Evolutionary conservation across 169 alveolate genomes (phyloP).

Genomic region (Plasmodium chabaudi): DNA sequence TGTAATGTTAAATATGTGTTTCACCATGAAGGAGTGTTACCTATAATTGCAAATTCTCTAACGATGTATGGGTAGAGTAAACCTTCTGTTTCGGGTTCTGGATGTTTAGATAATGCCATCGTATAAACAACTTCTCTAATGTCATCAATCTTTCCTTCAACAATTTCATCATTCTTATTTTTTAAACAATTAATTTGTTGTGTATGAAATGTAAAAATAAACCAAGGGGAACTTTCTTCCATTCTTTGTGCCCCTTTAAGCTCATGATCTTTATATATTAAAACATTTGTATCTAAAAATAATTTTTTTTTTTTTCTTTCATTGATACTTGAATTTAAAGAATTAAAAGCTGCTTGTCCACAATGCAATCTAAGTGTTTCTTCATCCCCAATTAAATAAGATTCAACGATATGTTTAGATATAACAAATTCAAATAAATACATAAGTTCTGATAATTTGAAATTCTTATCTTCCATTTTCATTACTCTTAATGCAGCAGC

Average conservation of each 20-base stretch:
- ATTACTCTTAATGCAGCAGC: conserved; percentile 91
- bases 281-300: conserved; percentile 86
- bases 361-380: conserved; percentile 89
- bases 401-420: conserved; percentile 90
- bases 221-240: conserved; percentile 89
- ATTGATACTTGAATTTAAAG: conserved; percentile 85
- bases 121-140: conserved; percentile 92
- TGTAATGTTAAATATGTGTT: background rate
- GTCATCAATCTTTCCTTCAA: conserved; percentile 91
- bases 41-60: conserved; percentile 87
- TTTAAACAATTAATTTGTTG: conserved; percentile 92
- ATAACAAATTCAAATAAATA: conserved; percentile 89
- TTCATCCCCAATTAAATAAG: conserved; percentile 90
- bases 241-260: conserved; percentile 85
- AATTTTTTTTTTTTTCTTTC: conserved; percentile 87
- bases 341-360: conserved; percentile 88
- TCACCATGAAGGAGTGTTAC: conserved; percentile 88
- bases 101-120: conserved; percentile 90
- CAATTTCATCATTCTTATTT: conserved; percentile 82
- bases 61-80: conserved; percentile 85
- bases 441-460: conserved; percentile 88
- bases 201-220: conserved; percentile 90
- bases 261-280: conserved; percentile 88
- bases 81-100: conserved; percentile 81
- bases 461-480: conserved; percentile 90